Evolutionary conservation across 2,329 filamentous ascomycete species (phyloP), one percentile per base, ranked within the genome.

Genomic region (Zelopaecilomyces penicillatus): DNA sequence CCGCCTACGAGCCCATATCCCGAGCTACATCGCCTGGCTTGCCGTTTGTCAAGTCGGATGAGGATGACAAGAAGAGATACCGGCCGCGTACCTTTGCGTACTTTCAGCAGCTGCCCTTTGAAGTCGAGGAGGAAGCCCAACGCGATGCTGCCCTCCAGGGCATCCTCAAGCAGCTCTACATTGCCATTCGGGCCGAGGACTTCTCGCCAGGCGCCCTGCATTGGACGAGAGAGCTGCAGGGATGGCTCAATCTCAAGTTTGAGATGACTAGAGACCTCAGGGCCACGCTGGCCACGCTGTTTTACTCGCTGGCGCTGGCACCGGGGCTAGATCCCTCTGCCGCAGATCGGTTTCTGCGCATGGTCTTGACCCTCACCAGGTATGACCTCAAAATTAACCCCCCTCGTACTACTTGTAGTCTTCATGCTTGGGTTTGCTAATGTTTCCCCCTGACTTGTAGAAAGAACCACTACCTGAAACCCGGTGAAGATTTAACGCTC

Each of bases 311-410:
- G 47, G 78, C 88, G 5, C 75, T 98, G 49, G 87, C 93, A 29
- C 93, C 91, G 0, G 93, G 94, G 4, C 74, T 98, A 45, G 91
- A 97, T 59, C 77, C 79, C 42, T 76, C 75, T 47, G 82, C 90
- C 6, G 78, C 88, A 4, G 94, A 98, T 66, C 80, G 91, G 48
- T 98, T 98, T 63, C 79, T 91, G 38, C 93, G 87, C 71, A 97
- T 97, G 90, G 91, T 97, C 59, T 85, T 96, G 65, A 82, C 87
- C 8, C 69, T 98, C 55, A 95, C 90, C n/a, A 94, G 93, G 89
- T 93, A 69, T 65, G 82, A 19, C 19, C 3, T 19, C 19, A 19
- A 19, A 19, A 19, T 19, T 19, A 19, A 19, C 69, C 45, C 36
- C 9, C 10, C 34, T 43, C 38, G 33, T 38, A 49, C 35, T 35